Percentiles rank a stretch among this genome's conserved stretches.
These are phyloP conservation scores for Pezicula carpinea DNA, from an alignment of 2,329 filamentous ascomycete genomes.

Conservation along the genomic window DNA sequence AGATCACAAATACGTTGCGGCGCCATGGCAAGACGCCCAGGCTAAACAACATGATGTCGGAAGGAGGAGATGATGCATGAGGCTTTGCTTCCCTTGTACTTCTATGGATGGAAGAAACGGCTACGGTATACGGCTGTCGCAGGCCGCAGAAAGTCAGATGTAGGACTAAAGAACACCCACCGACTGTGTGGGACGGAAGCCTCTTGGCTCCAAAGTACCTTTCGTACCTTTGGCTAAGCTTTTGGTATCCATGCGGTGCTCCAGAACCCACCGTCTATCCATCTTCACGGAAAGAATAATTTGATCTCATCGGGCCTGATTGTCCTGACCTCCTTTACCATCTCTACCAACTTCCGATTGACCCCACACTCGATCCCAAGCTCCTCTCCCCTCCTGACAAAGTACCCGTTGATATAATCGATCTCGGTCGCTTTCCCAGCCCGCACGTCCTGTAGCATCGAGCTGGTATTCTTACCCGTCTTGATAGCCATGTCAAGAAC, in stretches of 20 bases:
- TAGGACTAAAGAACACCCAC: too few species aligned
- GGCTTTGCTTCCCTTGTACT: too few species aligned
- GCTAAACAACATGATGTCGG: too few species aligned
- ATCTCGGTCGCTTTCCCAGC: constrained; percentile 51
- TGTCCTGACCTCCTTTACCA: constrained; percentile 35
- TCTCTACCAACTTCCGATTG: constrained; percentile 37
- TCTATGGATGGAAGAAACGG: too few species aligned
- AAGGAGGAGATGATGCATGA: too few species aligned
- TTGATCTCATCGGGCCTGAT: constrained; percentile 29
- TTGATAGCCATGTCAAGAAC: constrained; percentile 43
- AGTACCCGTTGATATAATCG: constrained; percentile 55
- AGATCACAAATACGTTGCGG: too few species aligned
- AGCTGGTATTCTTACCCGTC: constrained; percentile 51
- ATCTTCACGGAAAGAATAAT: constrained; percentile 5
- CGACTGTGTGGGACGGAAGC: too few species aligned
- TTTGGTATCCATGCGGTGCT: neutral
- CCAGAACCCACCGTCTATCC: neutral
- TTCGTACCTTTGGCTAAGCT: too few species aligned
- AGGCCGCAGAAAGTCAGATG: too few species aligned
- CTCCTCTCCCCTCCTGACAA: constrained; percentile 27
- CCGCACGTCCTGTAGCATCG: constrained; percentile 56
- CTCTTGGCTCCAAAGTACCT: too few species aligned
- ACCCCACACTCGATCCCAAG: constrained; percentile 29
- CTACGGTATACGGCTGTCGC: too few species aligned
- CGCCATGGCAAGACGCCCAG: too few species aligned